Conservation (phyloP, 768 basidiomycete species). For the Agrocybe praecox region DNA sequence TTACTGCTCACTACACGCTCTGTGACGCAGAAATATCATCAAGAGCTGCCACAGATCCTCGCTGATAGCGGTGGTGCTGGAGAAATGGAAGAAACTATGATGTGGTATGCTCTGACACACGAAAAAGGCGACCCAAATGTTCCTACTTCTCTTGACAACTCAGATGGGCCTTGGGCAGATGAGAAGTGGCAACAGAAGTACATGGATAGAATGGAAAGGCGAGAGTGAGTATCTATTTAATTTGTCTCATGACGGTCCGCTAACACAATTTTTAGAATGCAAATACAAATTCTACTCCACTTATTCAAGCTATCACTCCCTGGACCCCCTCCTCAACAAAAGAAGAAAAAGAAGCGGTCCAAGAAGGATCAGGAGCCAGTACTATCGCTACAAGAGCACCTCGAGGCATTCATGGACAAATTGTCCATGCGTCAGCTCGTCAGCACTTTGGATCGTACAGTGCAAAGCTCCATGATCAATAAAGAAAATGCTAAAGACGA, state of each 20-base stretch:
- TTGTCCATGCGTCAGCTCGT: constrained; percentile 79
- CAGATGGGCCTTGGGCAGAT: constrained; percentile 46
- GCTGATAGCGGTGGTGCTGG: constrained; percentile 60
- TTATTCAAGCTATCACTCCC: constrained; percentile 67
- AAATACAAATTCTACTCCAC: constrained; percentile 76
- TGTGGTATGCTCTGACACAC: constrained; percentile 73
- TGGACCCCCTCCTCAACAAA: constrained; percentile 27
- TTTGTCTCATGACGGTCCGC: not conserved
- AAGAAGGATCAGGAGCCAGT: constrained; percentile 17
- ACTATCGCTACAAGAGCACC: constrained; percentile 45
- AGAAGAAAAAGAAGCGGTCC: constrained; percentile 29
- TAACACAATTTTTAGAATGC: constrained; percentile 46
- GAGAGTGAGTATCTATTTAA: constrained; percentile 49
- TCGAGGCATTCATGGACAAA: constrained; percentile 80
- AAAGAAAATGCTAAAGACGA: constrained; percentile 23
- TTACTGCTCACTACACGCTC: constrained; percentile 62
- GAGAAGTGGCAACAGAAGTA: constrained; percentile 57
- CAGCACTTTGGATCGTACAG: constrained; percentile 29
- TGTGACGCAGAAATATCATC: constrained; percentile 61
- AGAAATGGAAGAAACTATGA: constrained; percentile 70
- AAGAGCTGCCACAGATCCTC: constrained; percentile 63
- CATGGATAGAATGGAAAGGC: constrained; percentile 67
- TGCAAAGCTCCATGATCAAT: not conserved
- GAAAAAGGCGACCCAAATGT: constrained; percentile 50
- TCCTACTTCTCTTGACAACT: constrained; percentile 14